phyloP scores from a whole-genome alignment of 371 early-diverging fungal genomes.

The Umbelopsis sp. region DNA sequence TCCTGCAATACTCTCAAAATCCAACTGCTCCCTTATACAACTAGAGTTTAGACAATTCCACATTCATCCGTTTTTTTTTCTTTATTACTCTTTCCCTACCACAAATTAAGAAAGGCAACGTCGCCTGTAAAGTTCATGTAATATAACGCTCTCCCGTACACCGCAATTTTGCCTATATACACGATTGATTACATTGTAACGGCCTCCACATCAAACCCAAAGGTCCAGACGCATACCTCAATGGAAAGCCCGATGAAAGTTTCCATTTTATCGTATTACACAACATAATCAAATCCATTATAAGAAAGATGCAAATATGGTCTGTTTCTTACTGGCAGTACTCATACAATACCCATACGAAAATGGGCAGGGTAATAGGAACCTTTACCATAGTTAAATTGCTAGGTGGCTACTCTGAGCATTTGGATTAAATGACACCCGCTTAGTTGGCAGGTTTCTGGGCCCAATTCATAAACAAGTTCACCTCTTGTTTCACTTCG shows the following conservation, averaged over 20 bases:
- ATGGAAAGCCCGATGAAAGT: too few relatives aligned
- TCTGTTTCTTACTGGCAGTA: too few relatives aligned
- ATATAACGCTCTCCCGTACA: not conserved
- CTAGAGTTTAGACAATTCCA: conserved; percentile 14
- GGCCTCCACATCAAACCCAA: too few relatives aligned
- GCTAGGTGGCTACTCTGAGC: too few relatives aligned
- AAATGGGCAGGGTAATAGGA: too few relatives aligned
- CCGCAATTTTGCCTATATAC: not conserved
- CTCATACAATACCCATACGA: too few relatives aligned
- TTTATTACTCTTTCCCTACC: not conserved
- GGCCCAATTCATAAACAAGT: not conserved
- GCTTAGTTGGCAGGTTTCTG: not conserved
- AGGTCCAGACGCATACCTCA: too few relatives aligned
- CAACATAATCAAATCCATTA: too few relatives aligned
- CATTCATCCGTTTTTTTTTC: not conserved
- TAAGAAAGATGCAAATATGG: too few relatives aligned
- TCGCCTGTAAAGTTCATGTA: conserved; percentile 17
- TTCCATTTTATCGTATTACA: too few relatives aligned
- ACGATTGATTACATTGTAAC: not conserved
- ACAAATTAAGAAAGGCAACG: not conserved
- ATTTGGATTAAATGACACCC: not conserved
- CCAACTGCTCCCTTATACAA: not conserved
- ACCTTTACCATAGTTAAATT: too few relatives aligned
- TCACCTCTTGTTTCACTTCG: not conserved
- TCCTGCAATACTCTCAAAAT: not conserved